Evolutionary conservation across 495 filamentous ascomycete genomes (phyloP), one percentile per base, ranked within the genome.

Genomic region (Penicillium simplicissimum): DNA sequence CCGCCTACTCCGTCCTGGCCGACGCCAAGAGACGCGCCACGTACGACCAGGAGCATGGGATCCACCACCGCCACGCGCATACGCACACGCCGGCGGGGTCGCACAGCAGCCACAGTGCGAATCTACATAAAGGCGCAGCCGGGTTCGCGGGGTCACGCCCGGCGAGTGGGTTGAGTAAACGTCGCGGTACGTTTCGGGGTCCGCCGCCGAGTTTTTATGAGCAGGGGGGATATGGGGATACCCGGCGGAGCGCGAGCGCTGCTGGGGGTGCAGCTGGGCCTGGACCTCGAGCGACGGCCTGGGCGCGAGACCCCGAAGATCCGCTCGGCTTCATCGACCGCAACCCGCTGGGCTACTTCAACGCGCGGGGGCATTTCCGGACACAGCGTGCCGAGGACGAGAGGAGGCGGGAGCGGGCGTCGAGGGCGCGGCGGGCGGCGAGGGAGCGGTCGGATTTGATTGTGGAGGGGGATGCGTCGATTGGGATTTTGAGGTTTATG

Each of bases 141-240:
- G 66, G 61, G 23, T 81, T 79, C 34, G 78, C 85, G 4, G 90
- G 91, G 13, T 90, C 89, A 0, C 82, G 92, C 2, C 88, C 91
- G 0, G 84, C 92, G 0, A 90, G 86, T 28, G 95, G 96, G 1
- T 78, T 98, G 6, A 92, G 88, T 69, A 82, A 89, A 45, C 84
- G 95, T 14, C 81, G 91, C 0, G 81, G 86, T 0, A 78, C 87
- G 2, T 96, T 93, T 74, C 83, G 81, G 1, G 95, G 95, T 0
- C 93, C 95, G 9, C 94, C 95, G 58, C 94, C 95, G 0, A 89
- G 85, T 62, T 98, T 97, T 74, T 96, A 89, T 71, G 81, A 85
- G 17, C 86, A 82, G 55, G 93, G 92, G 1, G 93, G 91, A 34
- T 81, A 75, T 60, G 79, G 78, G 21, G 47, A 8, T 5, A 64